Evolutionary conservation across 2,329 filamentous ascomycete genomes (phyloP).

Genomic region (Scorias spongiosa): DNA sequence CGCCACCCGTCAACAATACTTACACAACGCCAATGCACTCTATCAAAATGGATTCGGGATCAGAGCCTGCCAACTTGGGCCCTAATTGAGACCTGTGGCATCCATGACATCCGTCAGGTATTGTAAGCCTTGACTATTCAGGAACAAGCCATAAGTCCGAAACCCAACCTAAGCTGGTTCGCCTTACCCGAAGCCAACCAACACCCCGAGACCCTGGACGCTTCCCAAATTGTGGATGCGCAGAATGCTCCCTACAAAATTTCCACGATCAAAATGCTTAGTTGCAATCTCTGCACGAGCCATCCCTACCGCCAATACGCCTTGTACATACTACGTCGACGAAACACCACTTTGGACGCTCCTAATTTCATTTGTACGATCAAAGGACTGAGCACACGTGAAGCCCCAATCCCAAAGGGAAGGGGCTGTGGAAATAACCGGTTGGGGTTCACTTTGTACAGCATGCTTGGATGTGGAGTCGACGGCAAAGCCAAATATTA

Average conservation of each 20-base stretch:
- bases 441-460: background rate
- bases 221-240: background rate
- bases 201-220: background rate
- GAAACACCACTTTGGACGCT: background rate
- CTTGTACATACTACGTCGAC: background rate
- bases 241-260: background rate
- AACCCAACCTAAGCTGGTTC: no score
- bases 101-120: no score
- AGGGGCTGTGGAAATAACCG: background rate
- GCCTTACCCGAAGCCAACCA: no score
- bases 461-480: background rate
- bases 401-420: background rate
- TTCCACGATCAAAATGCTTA: background rate
- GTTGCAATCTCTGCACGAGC: background rate
- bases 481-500: background rate
- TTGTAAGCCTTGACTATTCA: no score
- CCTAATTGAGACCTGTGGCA: no score
- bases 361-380: background rate
- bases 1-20: no score
- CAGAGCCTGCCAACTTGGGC: no score
- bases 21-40: no score
- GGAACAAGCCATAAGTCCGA: no score
- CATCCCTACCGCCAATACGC: background rate
- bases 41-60: no score
- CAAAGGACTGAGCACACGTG: background rate